phyloP scores from a whole-genome alignment of 345 rosid genomes.

The Eutrema heterophyllum region DNA sequence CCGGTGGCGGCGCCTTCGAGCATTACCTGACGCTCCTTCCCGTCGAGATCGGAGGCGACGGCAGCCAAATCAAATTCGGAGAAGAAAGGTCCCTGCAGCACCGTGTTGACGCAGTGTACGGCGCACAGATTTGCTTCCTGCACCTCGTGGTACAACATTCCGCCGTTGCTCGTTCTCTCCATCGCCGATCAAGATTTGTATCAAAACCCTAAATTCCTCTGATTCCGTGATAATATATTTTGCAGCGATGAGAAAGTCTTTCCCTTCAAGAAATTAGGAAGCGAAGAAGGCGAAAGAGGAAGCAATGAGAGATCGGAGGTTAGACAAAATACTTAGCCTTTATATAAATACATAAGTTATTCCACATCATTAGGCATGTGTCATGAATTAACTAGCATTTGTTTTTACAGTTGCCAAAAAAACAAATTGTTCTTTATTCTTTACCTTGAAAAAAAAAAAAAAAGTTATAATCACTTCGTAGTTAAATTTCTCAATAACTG shows the following conservation, averaged over 20 bases:
- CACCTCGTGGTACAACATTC: constrained; percentile 97
- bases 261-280: neutral
- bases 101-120: constrained; percentile 97
- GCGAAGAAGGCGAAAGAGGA: neutral
- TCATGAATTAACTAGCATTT: too few species aligned
- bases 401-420: too few species aligned
- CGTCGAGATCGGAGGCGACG: constrained; percentile 87
- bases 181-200: constrained; percentile 17
- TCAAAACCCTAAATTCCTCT: neutral
- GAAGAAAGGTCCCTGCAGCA: constrained; percentile 93
- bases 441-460: too few species aligned
- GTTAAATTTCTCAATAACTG: too few species aligned
- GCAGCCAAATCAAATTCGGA: constrained; percentile 94
- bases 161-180: constrained; percentile 87
- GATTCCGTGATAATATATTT: neutral
- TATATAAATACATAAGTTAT: too few species aligned
- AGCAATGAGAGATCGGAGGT: neutral
- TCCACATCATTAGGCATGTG: too few species aligned
- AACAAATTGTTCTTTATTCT: too few species aligned
- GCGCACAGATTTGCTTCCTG: constrained; percentile 98
- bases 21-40: constrained; percentile 78
- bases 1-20: constrained; percentile 35
- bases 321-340: too few species aligned
- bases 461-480: too few species aligned
- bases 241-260: constrained; percentile 2